Percentiles rank a stretch among this genome's conserved stretches.
These are phyloP conservation scores for Leccinum ochraceum DNA, from an alignment of 768 basidiomycete species.

Conservation along the genomic window DNA sequence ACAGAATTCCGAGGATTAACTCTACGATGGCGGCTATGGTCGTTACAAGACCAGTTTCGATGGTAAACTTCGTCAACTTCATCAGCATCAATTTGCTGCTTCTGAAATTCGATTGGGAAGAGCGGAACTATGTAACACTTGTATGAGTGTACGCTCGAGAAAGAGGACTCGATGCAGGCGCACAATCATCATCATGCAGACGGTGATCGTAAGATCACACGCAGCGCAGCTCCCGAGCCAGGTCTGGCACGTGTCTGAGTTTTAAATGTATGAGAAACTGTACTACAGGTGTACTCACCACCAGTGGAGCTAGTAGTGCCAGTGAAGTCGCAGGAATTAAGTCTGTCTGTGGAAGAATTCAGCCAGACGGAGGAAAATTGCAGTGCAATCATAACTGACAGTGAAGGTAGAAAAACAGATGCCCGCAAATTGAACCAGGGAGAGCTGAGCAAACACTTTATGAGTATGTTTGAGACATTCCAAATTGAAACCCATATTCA, in stretches of 20 bases:
- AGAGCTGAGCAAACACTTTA: no score
- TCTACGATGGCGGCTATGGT: conserved; percentile 10
- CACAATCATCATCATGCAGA: conserved; percentile 14
- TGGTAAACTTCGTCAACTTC: conserved; percentile 14
- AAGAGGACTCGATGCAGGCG: background rate
- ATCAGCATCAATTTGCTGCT: background rate
- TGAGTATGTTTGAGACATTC: no score
- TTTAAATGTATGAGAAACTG: no score
- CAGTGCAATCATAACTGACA: no score
- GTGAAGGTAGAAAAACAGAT: no score
- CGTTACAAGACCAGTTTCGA: conserved; percentile 21
- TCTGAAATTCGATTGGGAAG: background rate
- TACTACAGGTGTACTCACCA: conserved; percentile 5
- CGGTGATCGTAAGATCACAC: conserved; percentile 22
- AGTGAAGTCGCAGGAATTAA: background rate
- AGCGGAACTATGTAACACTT: background rate
- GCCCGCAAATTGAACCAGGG: no score
- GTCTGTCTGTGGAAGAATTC: no score
- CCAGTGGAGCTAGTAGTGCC: no score
- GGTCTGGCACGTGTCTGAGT: conserved; percentile 2
- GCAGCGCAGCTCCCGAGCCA: conserved; percentile 21
- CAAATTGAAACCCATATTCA: no score
- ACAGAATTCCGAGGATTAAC: background rate
- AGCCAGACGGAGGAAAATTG: no score
- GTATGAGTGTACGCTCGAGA: background rate